phyloP scores from a whole-genome alignment of 1,284 basidiomycete genomes.

The Coniferiporia sulphurascens region DNA sequence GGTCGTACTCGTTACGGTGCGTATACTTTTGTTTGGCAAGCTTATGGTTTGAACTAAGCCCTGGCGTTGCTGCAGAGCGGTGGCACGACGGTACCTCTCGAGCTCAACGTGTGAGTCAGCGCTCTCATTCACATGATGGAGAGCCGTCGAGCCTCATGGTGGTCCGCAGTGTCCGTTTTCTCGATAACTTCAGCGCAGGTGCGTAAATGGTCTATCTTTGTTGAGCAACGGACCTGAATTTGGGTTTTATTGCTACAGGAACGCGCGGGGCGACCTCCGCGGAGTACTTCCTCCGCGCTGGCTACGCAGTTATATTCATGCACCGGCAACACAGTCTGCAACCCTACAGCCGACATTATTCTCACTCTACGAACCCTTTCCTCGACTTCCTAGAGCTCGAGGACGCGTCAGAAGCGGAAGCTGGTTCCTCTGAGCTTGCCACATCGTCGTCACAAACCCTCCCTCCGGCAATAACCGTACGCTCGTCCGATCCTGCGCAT shows the following conservation, averaged over 20 bases:
- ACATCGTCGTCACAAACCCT: slow-evolving; percentile 21
- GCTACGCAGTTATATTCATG: slow-evolving; percentile 98
- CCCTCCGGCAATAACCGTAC: slow-evolving; percentile 58
- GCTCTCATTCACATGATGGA: slow-evolving; percentile 1
- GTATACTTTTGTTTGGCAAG: too few relatives aligned
- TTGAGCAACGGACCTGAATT: neutral
- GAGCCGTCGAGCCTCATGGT: slow-evolving; percentile 20
- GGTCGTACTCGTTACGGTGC: slow-evolving; percentile 91
- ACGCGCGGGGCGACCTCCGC: slow-evolving; percentile 97
- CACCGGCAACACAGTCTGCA: slow-evolving; percentile 96
- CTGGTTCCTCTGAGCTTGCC: neutral
- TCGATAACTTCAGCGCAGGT: slow-evolving; percentile 99
- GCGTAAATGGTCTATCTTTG: slow-evolving; percentile 24
- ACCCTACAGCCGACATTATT: slow-evolving; percentile 95
- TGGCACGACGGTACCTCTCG: slow-evolving; percentile 91
- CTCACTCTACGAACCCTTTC: slow-evolving; percentile 96
- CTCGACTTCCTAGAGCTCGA: slow-evolving; percentile 91
- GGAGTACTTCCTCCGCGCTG: slow-evolving; percentile 91
- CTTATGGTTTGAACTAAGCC: too few relatives aligned
- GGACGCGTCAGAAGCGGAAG: slow-evolving; percentile 15
- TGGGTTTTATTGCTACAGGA: slow-evolving; percentile 41
- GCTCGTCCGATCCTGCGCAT: slow-evolving; percentile 54
- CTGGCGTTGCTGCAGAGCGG: slow-evolving; percentile 73
- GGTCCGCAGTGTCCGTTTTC: slow-evolving; percentile 80
- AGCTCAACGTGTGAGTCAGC: slow-evolving; percentile 88